These are phyloP conservation scores for Penicillium mononematosum DNA, from an alignment of 495 filamentous ascomycete genomes.

Conservation along the genomic window DNA sequence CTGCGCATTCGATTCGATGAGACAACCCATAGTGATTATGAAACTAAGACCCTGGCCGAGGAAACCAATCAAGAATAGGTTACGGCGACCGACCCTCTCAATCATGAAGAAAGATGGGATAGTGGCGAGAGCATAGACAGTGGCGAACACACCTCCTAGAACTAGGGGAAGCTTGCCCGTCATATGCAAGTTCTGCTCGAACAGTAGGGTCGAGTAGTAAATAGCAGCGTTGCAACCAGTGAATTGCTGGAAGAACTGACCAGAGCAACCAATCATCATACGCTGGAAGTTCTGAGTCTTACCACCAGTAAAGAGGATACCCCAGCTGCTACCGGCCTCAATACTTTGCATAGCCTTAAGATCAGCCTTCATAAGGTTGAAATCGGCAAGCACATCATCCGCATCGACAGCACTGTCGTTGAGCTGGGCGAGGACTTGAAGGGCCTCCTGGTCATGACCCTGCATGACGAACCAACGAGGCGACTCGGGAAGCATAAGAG, in stretches of 20 bases:
- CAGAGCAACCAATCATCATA: conserved; percentile 44
- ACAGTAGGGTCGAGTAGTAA: conserved; percentile 80
- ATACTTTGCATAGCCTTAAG: conserved; percentile 25
- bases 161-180: conserved; percentile 62
- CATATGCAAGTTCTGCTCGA: conserved; percentile 61
- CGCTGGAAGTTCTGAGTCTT: conserved; percentile 50
- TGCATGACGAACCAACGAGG: conserved; percentile 72
- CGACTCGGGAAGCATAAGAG: conserved; percentile 67
- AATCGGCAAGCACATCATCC: conserved; percentile 40
- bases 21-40: conserved; percentile 38
- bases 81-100: conserved; percentile 69
- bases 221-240: conserved; percentile 76
- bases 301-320: conserved; percentile 40
- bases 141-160: conserved; percentile 76
- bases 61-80: conserved; percentile 68
- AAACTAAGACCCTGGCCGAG: conserved; percentile 51
- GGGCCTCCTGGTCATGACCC: conserved; percentile 59
- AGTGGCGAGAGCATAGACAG: conserved; percentile 66
- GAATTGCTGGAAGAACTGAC: conserved; percentile 75
- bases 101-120: conserved; percentile 66
- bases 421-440: conserved; percentile 61
- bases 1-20: conserved; percentile 22
- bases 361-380: conserved; percentile 49
- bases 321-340: conserved; percentile 38
- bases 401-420: conserved; percentile 33